Evolutionary conservation across 495 filamentous ascomycete genomes (phyloP).

Genomic region (Aspergillus sclerotioniger): DNA sequence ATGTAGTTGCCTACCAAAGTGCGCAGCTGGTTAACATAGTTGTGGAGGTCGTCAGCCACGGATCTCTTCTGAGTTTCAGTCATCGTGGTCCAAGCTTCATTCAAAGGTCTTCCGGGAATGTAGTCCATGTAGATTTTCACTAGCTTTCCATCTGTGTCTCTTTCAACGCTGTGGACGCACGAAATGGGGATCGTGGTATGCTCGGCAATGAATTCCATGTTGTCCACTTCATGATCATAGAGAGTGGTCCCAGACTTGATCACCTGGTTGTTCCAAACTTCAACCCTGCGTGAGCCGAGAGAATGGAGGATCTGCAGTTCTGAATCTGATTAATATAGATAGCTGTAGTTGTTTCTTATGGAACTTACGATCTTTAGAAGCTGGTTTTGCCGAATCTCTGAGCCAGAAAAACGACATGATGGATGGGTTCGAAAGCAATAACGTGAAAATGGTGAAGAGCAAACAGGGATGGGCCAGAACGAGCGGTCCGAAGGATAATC

Average conservation of each 20-base stretch:
- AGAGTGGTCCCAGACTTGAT: neutral
- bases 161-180: constrained; percentile 7
- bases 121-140: constrained; percentile 1
- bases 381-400: too few relatives aligned
- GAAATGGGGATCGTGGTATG: constrained; percentile 9
- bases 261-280: neutral
- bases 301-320: neutral
- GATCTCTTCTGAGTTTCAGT: neutral
- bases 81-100: neutral
- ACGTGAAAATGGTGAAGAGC: too few relatives aligned
- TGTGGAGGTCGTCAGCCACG: neutral
- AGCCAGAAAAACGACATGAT: too few relatives aligned
- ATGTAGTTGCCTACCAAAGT: neutral
- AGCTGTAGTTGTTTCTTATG: too few relatives aligned
- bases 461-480: too few relatives aligned
- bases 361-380: too few relatives aligned
- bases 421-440: too few relatives aligned
- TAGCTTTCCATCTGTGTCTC: constrained; percentile 1
- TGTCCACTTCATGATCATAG: neutral
- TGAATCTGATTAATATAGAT: neutral
- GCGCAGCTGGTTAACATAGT: neutral
- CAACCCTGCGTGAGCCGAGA: neutral
- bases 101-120: neutral
- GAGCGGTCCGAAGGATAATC: too few relatives aligned
- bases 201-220: constrained; percentile 4